Evolutionary conservation across 345 rosid genomes (phyloP), one percentile per base, ranked within the genome.

Genomic region (Ceriops tagal): DNA sequence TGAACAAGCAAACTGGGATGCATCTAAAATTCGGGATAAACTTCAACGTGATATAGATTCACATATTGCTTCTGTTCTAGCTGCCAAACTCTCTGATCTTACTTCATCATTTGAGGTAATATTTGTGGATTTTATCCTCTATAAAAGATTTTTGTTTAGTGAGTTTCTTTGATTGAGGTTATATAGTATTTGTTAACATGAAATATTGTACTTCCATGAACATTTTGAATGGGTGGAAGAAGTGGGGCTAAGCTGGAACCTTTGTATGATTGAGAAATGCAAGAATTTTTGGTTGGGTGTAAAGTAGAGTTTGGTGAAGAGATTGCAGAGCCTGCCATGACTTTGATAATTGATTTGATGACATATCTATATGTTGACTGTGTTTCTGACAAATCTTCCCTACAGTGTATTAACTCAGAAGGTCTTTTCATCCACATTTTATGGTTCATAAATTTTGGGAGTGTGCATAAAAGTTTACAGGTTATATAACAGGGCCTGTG

Each of bases 1-100:
- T 83, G 86, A 81, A 77, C 89, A 82, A 89, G 97, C 99, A 75
- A 84, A 86, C 9, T 96, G 99, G 99, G 97, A 92, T 81, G 77
- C 89, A 49, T 81, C 90, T 69, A 96, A 88, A 85, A 81, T 58
- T 26, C 79, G 81, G 71, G 98, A 92, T 68, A 90, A 89, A 77
- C 89, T 96, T 79, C 76, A 69, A 70, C 99, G 88, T 70, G 99
- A 92, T 73, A 80, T 96, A 51, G 96, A 96, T 78, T 91, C 85
- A 5, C 96, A 96, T 79, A 77, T 90, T 79, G 85, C 87, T 73
- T 80, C 90, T 57, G 95, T 96, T 66, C 92, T 90, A 65, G 81
- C 84, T 72, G 85, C 90, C 51, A 92, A 92, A 81, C 84, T 96
- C 70, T 80, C 90, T 60, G 99, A 96, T 75, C 81, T 90, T 70